Conservation (phyloP, 345 rosid species). For the Arabidopsis arenosa region DNA sequence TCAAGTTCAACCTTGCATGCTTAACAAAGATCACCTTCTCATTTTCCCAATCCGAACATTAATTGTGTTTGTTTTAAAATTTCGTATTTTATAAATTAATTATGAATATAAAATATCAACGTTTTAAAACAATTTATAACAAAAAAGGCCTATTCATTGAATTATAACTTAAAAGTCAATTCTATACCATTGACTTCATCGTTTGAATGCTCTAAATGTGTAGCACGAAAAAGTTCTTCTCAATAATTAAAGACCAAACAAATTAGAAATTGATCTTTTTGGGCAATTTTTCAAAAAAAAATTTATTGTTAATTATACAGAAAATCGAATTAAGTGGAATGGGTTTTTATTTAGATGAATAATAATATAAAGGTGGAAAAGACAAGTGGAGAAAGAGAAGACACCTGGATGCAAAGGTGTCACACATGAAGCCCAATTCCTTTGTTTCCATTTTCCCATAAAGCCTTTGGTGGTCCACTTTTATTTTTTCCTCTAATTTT, state of each 20-base stretch:
- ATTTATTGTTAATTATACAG: too few species aligned
- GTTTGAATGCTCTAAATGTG: background rate
- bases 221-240: background rate
- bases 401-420: constrained; percentile 42
- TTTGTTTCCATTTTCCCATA: constrained; percentile 4
- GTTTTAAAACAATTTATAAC: background rate
- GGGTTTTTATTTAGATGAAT: background rate
- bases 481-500: background rate
- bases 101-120: background rate
- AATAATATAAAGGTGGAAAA: background rate
- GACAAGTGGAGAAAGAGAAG: constrained; percentile 34
- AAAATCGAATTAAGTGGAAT: background rate
- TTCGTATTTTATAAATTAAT: background rate
- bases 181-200: background rate
- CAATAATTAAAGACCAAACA: too few species aligned
- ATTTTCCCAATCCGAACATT: background rate
- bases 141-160: background rate
- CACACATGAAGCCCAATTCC: constrained; percentile 40
- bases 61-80: background rate
- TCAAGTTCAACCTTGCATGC: background rate
- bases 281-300: too few species aligned
- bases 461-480: background rate
- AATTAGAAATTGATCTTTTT: background rate
- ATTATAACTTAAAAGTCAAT: background rate
- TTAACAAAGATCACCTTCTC: background rate